Evolutionary conservation across 2,329 filamentous ascomycete species (phyloP), one percentile per base, ranked within the genome.

Genomic region (Colletotrichum spinosum): DNA sequence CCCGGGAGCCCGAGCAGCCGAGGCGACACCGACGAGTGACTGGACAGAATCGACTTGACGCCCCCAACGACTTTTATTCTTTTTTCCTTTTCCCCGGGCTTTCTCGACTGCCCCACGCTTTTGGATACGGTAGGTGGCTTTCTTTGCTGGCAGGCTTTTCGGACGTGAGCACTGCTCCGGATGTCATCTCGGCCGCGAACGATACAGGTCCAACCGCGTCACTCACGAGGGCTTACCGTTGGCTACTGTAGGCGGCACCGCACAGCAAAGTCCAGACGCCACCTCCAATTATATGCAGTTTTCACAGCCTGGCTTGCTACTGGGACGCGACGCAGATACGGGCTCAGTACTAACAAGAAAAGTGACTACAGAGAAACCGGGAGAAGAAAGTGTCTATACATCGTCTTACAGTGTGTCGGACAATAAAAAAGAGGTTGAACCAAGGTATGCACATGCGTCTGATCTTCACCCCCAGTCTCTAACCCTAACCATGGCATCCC

Each of bases 1-100:
- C 58, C 51, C 58, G 64, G 67, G 56, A 62, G 37, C 48, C 55
- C 58, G 59, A 59, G 58, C 41, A 56, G 52, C 64, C 55, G 63
- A 68, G 53, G 55, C 53, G 65, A 66, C 49, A 41, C 53, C 25
- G 39, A 44, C 56, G 45, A 61, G 37, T 61, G 48, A 50, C 33
- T 51, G 45, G 53, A 44, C 17, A 44, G 25, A 25, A 8, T 15
- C 42, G 42, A 44, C 15, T 44, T 34, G 13, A n/a, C 38, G 33
- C 13, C 17, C 39, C 41, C 46, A 62, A 55, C 52, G 57, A 51
- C 45, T 12, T 51, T 48, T 48, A 34, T 25, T 34, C 34, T 34
- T 34, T 33, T 13, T 12, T n/a, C 5, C 51, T 17, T 25, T 25
- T 25, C 25, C 25, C 5, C 25, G 25, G 25, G 25, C 25, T 25